These are phyloP conservation scores for Boletus smithii DNA, from an alignment of 1,284 basidiomycete genomes.

Conservation along the genomic window DNA sequence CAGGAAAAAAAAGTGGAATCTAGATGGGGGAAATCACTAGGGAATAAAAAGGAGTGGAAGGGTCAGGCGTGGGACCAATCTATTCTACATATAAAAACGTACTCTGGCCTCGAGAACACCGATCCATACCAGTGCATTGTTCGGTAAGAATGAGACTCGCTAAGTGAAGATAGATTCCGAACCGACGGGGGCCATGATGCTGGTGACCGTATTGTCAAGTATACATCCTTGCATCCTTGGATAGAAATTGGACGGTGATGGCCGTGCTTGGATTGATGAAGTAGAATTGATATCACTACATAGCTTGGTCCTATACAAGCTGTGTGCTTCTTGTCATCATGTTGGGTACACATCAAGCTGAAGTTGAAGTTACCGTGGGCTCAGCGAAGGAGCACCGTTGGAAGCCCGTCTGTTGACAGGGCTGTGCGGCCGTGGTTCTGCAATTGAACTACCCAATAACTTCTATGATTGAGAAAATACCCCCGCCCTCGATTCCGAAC, in stretches of 20 bases:
- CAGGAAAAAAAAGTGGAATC: background rate
- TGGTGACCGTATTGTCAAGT: background rate
- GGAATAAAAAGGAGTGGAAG: background rate
- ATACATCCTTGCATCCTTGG: background rate
- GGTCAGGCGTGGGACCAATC: constrained; percentile 4
- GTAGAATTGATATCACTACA: constrained; percentile 1
- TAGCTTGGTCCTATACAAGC: constrained; percentile 5
- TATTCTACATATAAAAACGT: constrained; percentile 10
- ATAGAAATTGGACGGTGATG: constrained; percentile 7
- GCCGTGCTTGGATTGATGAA: constrained; percentile 7
- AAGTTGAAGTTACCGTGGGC: background rate
- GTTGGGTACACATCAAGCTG: background rate
- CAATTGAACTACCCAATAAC: too few species aligned
- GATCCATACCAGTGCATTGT: constrained; percentile 14
- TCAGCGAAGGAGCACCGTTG: background rate
- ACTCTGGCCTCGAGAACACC: constrained; percentile 1
- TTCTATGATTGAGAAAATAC: too few species aligned
- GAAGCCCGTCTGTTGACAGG: background rate
- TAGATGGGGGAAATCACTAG: background rate
- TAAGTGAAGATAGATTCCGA: background rate
- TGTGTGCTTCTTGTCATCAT: constrained; percentile 5
- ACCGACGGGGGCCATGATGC: background rate
- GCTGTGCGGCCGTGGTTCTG: too few species aligned
- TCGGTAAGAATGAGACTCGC: constrained; percentile 1
- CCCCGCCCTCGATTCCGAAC: too few species aligned